phyloP scores from a whole-genome alignment of 1,139 yeast genomes.

The Suhomyces yuchorum region DNA sequence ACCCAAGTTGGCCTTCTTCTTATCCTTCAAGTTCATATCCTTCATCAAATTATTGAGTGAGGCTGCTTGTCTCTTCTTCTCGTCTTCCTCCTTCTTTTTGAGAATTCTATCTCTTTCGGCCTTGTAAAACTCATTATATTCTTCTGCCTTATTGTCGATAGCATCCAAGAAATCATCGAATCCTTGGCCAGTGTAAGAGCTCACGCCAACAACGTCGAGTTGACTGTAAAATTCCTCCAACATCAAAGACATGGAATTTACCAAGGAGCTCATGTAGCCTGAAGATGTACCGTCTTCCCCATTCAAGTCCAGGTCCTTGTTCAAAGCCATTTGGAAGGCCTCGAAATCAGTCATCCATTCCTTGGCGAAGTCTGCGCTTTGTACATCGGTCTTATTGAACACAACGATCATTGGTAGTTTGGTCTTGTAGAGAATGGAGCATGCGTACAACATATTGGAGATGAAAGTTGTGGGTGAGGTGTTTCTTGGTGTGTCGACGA shows the following conservation, averaged over 20 bases:
- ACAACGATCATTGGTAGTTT: conserved; percentile 96
- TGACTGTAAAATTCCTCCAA: conserved; percentile 95
- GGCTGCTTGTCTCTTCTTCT: conserved; percentile 69
- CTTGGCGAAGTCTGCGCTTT: conserved; percentile 81
- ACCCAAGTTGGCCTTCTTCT: conserved; percentile 25
- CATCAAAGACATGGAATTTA: conserved; percentile 94
- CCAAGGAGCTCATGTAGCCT: conserved; percentile 92
- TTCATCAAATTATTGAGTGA: conserved; percentile 74
- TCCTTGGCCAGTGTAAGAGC: conserved; percentile 91
- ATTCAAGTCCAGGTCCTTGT: conserved; percentile 60
- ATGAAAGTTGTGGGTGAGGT: conserved; percentile 95
- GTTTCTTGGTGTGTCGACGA: conserved; percentile 95
- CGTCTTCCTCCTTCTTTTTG: conserved; percentile 75
- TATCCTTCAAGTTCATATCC: conserved; percentile 70
- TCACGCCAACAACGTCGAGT: conserved; percentile 86
- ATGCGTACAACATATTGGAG: conserved; percentile 97
- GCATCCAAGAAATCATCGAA: conserved; percentile 85
- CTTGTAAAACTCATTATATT: conserved; percentile 79
- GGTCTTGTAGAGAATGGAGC: conserved; percentile 94
- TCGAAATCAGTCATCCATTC: conserved; percentile 99
- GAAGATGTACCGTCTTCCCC: conserved; percentile 74
- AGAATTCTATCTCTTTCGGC: conserved; percentile 84
- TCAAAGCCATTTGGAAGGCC: conserved; percentile 78
- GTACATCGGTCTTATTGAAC: conserved; percentile 91
- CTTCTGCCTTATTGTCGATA: conserved; percentile 85